Conservation (phyloP, 1,139 yeast genomes). For the Hemisphaericaspora xylanilytica region DNA sequence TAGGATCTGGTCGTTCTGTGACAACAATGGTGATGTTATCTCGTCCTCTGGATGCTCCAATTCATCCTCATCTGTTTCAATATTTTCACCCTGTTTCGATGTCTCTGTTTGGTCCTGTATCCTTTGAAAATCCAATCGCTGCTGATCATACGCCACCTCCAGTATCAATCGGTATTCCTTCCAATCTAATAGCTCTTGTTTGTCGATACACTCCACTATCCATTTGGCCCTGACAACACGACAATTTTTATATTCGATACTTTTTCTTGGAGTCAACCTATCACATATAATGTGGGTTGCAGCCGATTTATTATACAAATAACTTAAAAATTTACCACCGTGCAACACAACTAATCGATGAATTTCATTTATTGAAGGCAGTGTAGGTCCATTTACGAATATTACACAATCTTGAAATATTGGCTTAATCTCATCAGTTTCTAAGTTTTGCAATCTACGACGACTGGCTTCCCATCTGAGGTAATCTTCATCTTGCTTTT, state of each 20-base stretch:
- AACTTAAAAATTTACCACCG: slow-evolving; percentile 78
- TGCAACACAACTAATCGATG: slow-evolving; percentile 68
- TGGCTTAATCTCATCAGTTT: slow-evolving; percentile 19
- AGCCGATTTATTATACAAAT: slow-evolving; percentile 62
- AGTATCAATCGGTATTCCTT: slow-evolving; percentile 55
- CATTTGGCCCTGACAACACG: slow-evolving; percentile 81
- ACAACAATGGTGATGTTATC: slow-evolving; percentile 1
- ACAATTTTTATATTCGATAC: slow-evolving; percentile 59
- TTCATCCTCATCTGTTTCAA: slow-evolving; percentile 4
- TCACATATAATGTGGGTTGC: slow-evolving; percentile 87
- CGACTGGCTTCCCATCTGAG: slow-evolving; percentile 49
- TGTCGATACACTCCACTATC: slow-evolving; percentile 64
- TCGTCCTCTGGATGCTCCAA: slow-evolving; percentile 11
- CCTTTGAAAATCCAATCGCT: slow-evolving; percentile 26
- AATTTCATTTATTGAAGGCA: slow-evolving; percentile 69
- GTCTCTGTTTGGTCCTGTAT: neutral
- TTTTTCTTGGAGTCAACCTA: slow-evolving; percentile 73
- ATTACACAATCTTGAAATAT: slow-evolving; percentile 64
- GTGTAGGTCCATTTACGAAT: slow-evolving; percentile 83
- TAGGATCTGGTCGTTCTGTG: slow-evolving; percentile 7
- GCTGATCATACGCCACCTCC: slow-evolving; percentile 51
- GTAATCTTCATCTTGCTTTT: slow-evolving; percentile 56
- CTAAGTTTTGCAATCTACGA: slow-evolving; percentile 24
- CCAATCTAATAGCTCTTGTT: slow-evolving; percentile 61
- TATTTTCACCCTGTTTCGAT: slow-evolving; percentile 4